Base-by-base conservation (phyloP, 805 yeast species). In the Lipomyces mesembrius region DNA sequence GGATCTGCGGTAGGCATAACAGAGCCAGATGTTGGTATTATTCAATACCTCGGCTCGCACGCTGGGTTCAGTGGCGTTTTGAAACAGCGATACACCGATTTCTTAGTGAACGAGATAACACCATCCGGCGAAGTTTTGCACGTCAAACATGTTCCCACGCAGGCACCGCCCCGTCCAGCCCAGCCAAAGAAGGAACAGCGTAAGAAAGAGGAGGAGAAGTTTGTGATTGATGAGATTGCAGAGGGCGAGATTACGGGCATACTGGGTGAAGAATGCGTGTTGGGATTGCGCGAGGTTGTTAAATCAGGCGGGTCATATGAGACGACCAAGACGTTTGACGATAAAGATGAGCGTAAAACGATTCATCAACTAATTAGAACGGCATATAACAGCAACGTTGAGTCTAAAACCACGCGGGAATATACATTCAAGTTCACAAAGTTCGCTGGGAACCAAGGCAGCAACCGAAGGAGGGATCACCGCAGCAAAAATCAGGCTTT, bases 1-100 rank as follows among this genome's bases (percentile, higher is more conserved):
- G 14, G 14, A 2, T 20, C 35, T 11, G 4, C 27, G 25, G 34
- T 14, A 17, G 69, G 66, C 12, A 35, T 60, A n/a, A 27, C 37
- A 20, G 97, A 93, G 75, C 49, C 71, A 1, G 96, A 92, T 76
- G 99, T 95, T 9, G 99, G 99, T 5, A 94, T 95, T 70, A 87
- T 91, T 0, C 85, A 85, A 61, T 93, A 80, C 73, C 78, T 92
- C 46, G 85, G 86, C 59, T 76, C 81, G 1, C 82, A 80, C 3
- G 73, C 81, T 9, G 96, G 97, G 2, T 91, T 95, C 70, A 76
- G 77, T 20, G 99, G 98, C 2, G 83, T 84, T 14, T 81, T 95
- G 73, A 95, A 95, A 77, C 96, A 91, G 75, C 82, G 97, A 39
- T 71, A 65, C 78, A 88, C 97, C 12, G 99, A 95, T 76, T 95